Conservation (phyloP, 305 asterid species). For the Fraxinus greggii region DNA sequence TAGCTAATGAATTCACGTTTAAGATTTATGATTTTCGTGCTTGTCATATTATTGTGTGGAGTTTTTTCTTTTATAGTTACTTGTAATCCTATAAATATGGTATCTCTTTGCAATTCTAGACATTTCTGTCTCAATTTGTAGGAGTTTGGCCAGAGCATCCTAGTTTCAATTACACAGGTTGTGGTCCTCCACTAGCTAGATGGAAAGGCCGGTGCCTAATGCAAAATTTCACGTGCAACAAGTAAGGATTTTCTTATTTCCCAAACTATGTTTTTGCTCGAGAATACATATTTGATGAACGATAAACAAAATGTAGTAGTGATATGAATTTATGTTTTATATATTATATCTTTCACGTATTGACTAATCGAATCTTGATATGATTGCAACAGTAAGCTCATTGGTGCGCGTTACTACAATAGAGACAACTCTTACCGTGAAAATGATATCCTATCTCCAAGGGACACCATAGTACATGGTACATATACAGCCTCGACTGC, state of each 20-base stretch:
- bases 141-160: slow-evolving; percentile 44
- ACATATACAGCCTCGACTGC: slow-evolving; percentile 37
- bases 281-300: no score
- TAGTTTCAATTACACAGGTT: slow-evolving; percentile 30
- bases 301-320: no score
- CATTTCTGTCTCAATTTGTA: not conserved
- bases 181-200: slow-evolving; percentile 32
- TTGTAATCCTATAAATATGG: not conserved
- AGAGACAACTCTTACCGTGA: not conserved
- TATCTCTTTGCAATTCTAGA: not conserved
- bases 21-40: no score
- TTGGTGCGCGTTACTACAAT: slow-evolving; percentile 34
- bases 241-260: slow-evolving; percentile 19
- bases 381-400: slow-evolving; percentile 26
- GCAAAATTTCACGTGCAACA: slow-evolving; percentile 34
- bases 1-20: not conserved
- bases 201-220: slow-evolving; percentile 33
- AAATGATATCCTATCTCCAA: slow-evolving; percentile 24
- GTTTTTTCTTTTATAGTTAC: no score
- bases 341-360: no score
- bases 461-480: slow-evolving; percentile 35
- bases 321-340: no score
- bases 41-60: no score
- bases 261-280: no score
- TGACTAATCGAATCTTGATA: not conserved